phyloP scores from a whole-genome alignment of 2,329 filamentous ascomycete species.

The Tolypocladium pustulatum region DNA sequence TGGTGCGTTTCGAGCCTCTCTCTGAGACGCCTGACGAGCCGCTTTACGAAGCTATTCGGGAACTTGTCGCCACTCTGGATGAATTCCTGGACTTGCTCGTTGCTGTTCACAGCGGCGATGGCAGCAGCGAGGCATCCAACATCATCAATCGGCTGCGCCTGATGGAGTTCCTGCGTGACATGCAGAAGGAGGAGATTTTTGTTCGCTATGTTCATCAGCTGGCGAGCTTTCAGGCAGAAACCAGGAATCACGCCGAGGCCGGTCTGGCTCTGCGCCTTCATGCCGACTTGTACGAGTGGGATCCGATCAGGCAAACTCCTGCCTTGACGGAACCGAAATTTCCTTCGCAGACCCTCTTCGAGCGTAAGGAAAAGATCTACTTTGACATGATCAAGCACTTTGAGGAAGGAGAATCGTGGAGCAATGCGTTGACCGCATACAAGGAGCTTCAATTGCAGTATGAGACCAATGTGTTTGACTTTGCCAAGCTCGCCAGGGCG shows the following conservation, averaged over 20 bases:
- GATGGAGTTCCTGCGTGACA: constrained; percentile 94
- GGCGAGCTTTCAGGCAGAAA: constrained; percentile 62
- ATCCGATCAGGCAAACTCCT: constrained; percentile 55
- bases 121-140: constrained; percentile 62
- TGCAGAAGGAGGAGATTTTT: constrained; percentile 96
- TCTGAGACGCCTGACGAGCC: constrained; percentile 57
- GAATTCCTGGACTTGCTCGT: constrained; percentile 86
- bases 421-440: constrained; percentile 77
- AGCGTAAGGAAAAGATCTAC: constrained; percentile 84
- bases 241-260: constrained; percentile 75
- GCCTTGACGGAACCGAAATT: constrained; percentile 65
- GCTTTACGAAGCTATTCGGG: constrained; percentile 64
- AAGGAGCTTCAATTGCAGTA: constrained; percentile 88
- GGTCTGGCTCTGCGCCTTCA: constrained; percentile 83
- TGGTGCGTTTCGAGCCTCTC: constrained; percentile 68
- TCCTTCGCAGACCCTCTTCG: constrained; percentile 76
- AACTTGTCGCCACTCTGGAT: constrained; percentile 75
- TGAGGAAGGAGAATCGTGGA: constrained; percentile 91
- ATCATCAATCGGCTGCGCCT: constrained; percentile 82
- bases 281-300: constrained; percentile 89
- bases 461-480: constrained; percentile 81
- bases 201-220: constrained; percentile 92
- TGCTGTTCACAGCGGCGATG: constrained; percentile 72
- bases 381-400: constrained; percentile 93
- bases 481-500: constrained; percentile 78